phyloP scores from a whole-genome alignment of 148 eudicot genomes.

The Rhododendron vialii region DNA sequence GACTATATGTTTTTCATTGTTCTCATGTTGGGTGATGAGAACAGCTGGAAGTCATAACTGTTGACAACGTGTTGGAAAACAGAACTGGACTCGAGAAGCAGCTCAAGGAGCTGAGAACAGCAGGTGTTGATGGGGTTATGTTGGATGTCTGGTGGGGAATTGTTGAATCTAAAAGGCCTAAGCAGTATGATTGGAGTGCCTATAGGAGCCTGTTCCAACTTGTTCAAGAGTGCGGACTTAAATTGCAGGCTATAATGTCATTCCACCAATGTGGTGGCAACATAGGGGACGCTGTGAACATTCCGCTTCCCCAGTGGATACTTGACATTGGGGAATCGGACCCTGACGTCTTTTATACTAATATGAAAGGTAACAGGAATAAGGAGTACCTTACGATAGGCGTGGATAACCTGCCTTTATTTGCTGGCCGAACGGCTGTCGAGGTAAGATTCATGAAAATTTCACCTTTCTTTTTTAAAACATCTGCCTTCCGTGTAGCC shows the following conservation, averaged over 20 bases:
- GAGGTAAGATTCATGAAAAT: conserved; percentile 35
- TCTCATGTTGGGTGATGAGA: not conserved
- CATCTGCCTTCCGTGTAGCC: not conserved
- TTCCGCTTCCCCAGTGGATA: conserved; percentile 75
- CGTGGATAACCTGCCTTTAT: conserved; percentile 54
- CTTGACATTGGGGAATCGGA: conserved; percentile 44
- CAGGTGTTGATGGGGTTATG: conserved; percentile 80
- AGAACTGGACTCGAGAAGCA: conserved; percentile 38
- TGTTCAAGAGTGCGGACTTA: conserved; percentile 44
- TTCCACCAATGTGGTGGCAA: conserved; percentile 91
- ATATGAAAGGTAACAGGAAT: conserved; percentile 45
- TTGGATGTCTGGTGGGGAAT: conserved; percentile 96
- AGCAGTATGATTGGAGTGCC: conserved; percentile 68
- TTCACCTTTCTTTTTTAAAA: not conserved
- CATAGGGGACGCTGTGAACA: conserved; percentile 61
- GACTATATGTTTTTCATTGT: not conserved
- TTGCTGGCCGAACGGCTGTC: conserved; percentile 61
- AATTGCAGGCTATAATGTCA: conserved; percentile 70
- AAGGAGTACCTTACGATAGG: conserved; percentile 62
- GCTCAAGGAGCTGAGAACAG: conserved; percentile 47
- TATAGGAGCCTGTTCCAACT: conserved; percentile 60
- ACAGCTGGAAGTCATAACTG: conserved; percentile 53
- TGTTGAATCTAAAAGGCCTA: conserved; percentile 65
- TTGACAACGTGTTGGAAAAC: conserved; percentile 42
- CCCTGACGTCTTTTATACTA: conserved; percentile 73